Conservation (phyloP, 202 grass and related monocot genomes). For the Eragrostis tef region DNA sequence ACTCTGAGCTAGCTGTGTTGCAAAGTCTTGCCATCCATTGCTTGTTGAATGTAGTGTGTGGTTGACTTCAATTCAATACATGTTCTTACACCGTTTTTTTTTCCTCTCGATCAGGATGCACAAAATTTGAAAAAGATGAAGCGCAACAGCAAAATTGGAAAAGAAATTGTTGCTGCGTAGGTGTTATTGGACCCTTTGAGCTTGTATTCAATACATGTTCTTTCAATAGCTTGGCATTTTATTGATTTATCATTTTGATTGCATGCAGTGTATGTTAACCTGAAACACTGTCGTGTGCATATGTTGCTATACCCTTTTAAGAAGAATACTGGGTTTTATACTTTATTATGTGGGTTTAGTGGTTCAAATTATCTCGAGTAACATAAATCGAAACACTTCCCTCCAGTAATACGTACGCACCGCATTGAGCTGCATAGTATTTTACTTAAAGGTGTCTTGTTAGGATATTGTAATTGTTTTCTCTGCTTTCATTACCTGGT, state of each 20-base stretch:
- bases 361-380: neutral
- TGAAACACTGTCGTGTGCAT: neutral
- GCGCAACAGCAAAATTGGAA: slow-evolving; percentile 94
- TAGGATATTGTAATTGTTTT: slow-evolving; percentile 12
- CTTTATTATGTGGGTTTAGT: neutral
- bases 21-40: neutral
- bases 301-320: neutral
- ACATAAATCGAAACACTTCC: neutral
- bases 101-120: slow-evolving; percentile 68
- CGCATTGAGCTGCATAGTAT: neutral
- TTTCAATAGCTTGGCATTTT: neutral
- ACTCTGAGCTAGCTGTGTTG: slow-evolving; percentile 15
- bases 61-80: neutral
- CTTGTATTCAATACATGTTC: slow-evolving; percentile 36
- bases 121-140: slow-evolving; percentile 99
- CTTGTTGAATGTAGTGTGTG: slow-evolving; percentile 3
- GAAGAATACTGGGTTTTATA: slow-evolving; percentile 18
- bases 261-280: neutral
- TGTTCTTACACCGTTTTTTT: slow-evolving; percentile 16
- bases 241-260: slow-evolving; percentile 4
- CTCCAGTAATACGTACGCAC: neutral
- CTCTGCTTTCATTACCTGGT: neutral
- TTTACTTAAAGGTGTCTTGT: neutral
- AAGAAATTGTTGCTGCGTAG: slow-evolving; percentile 92
- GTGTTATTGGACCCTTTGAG: slow-evolving; percentile 37